Evolutionary conservation across 2,329 filamentous ascomycete genomes (phyloP).

Genomic region (Cladophialophora immunda): DNA sequence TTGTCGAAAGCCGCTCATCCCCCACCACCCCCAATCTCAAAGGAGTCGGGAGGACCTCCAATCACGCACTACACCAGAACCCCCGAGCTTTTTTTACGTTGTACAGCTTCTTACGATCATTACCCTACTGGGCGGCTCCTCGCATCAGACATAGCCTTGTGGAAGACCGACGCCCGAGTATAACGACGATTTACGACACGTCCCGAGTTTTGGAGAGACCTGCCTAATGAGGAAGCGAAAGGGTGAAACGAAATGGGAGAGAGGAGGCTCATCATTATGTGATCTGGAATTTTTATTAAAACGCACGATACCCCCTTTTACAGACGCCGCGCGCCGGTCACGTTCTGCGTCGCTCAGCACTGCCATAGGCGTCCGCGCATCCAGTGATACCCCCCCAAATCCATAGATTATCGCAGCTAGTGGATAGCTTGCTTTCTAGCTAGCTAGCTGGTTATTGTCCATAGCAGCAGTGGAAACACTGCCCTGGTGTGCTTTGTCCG

Average conservation of each 20-base stretch:
- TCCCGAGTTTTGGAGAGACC: not conserved
- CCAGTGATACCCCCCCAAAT: slow-evolving; percentile 6
- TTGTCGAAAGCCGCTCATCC: not conserved
- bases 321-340: not conserved
- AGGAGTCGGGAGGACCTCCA: not conserved
- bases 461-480: slow-evolving; percentile 1
- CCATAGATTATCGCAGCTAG: not conserved
- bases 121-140: slow-evolving; percentile 14
- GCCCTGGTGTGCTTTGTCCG: not conserved
- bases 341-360: not conserved
- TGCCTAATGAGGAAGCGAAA: not conserved
- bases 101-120: not conserved
- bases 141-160: not conserved
- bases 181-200: slow-evolving; percentile 1
- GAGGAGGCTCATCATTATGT: not conserved
- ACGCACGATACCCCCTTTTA: slow-evolving; percentile 3
- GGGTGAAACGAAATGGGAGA: not conserved
- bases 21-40: not conserved
- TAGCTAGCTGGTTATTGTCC: slow-evolving; percentile 2
- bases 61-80: not conserved
- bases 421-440: not conserved
- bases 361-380: not conserved
- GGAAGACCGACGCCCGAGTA: slow-evolving; percentile 13
- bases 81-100: not conserved
- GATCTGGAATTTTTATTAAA: not conserved